Evolutionary conservation across 768 basidiomycete genomes (phyloP).

Genomic region (Lentinula aciculospora): DNA sequence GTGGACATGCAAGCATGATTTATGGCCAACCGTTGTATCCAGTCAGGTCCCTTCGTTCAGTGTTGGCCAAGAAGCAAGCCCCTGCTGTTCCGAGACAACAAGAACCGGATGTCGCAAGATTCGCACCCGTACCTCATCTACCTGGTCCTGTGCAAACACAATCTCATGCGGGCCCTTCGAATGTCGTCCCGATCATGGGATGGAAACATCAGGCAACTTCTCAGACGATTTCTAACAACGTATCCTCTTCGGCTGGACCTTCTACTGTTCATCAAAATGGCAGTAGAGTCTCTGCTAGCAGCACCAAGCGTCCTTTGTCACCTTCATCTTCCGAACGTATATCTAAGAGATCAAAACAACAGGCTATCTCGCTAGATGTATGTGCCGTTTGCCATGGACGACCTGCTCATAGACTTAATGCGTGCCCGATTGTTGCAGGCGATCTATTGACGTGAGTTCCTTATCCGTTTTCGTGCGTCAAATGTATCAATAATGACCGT

Average conservation of each 20-base stretch:
- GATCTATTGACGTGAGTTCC: conserved; percentile 50
- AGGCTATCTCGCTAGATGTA: conserved; percentile 9
- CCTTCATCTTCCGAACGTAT: conserved; percentile 24
- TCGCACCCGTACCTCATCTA: not conserved
- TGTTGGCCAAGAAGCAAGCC: conserved; percentile 15
- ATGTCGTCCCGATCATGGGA: not conserved
- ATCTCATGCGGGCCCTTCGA: not conserved
- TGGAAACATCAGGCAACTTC: not conserved
- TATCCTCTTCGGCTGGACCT: not conserved
- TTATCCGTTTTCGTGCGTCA: not conserved
- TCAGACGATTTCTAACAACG: not conserved
- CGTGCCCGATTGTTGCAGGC: conserved; percentile 48
- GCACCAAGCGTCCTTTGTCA: conserved; percentile 3
- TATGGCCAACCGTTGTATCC: conserved; percentile 60
- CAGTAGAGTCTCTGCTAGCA: not conserved
- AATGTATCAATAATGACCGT: not conserved
- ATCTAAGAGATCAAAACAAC: conserved; percentile 33
- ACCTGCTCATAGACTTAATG: conserved; percentile 40
- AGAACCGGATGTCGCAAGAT: not conserved
- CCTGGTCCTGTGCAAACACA: not conserved
- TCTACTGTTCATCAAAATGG: not conserved
- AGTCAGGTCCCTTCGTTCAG: conserved; percentile 27
- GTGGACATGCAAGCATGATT: conserved; percentile 53
- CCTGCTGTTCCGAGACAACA: not conserved
- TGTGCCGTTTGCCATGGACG: conserved; percentile 47